Conservation (phyloP, 306 rosid species). For the Malus asiatica region DNA sequence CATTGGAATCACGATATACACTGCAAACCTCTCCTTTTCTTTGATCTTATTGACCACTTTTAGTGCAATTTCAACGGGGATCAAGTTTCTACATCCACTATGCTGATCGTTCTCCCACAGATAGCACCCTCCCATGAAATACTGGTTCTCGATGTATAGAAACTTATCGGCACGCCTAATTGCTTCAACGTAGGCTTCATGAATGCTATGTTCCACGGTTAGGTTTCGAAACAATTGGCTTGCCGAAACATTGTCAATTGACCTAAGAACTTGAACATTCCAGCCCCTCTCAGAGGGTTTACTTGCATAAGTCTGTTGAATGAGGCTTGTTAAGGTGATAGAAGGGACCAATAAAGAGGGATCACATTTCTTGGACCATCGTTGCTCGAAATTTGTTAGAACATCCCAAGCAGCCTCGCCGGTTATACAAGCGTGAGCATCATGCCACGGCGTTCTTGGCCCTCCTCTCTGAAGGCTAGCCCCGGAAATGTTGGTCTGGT, state of each 20-base stretch:
- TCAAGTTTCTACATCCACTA: slow-evolving; percentile 73
- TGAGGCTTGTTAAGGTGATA: slow-evolving; percentile 36
- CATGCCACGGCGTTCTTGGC: slow-evolving; percentile 97
- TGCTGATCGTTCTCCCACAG: slow-evolving; percentile 70
- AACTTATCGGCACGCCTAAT: slow-evolving; percentile 79
- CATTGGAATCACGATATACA: slow-evolving; percentile 85
- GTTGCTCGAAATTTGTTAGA: slow-evolving; percentile 77
- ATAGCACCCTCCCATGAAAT: slow-evolving; percentile 85
- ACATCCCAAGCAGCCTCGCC: slow-evolving; percentile 94
- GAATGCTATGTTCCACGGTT: slow-evolving; percentile 78
- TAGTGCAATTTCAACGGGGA: slow-evolving; percentile 84
- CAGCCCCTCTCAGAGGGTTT: slow-evolving; percentile 40
- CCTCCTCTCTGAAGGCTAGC: slow-evolving; percentile 77
- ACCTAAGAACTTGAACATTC: slow-evolving; percentile 83
- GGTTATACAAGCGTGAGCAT: slow-evolving; percentile 78
- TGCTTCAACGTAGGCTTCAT: slow-evolving; percentile 82
- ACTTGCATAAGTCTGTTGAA: slow-evolving; percentile 27
- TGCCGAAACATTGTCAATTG: slow-evolving; percentile 71
- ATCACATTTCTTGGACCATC: slow-evolving; percentile 81
- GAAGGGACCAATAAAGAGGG: slow-evolving; percentile 58
- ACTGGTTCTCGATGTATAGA: slow-evolving; percentile 86
- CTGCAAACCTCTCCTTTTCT: slow-evolving; percentile 74
- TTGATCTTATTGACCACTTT: slow-evolving; percentile 70
- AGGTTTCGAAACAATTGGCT: slow-evolving; percentile 56
- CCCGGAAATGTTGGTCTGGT: slow-evolving; percentile 69